Base-by-base conservation (phyloP, 2,329 filamentous ascomycete genomes). In the Talaromyces pinophilus region DNA sequence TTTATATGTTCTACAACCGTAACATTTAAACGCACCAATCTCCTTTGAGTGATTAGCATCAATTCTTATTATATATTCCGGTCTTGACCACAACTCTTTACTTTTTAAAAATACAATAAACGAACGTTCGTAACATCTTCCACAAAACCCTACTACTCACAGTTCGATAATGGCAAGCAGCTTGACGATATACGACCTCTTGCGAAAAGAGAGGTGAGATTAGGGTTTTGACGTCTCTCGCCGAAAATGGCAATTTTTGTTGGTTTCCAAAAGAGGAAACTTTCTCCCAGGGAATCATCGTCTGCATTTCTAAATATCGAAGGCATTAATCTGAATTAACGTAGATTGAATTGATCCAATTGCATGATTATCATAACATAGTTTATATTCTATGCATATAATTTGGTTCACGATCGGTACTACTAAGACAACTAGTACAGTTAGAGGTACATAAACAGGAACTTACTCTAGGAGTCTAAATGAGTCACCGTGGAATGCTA, bases 241-340 rank as follows among this genome's bases (percentile, higher is more conserved):
- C 48, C 48, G 15, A 54, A 54, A 17, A 54, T 30, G 48, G 48
- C 25, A 54, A 54, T 54, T 54, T 52, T 54, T 28, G 25, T 30
- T 54, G 15, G 5, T n/a, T n/a, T n/a, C 48, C 25, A 6, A 30
- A 54, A 30, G 13, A n/a, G 48, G 25, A 17, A 54, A 54, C 25
- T 50, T 50, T 22, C 46, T 50, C 10, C 0, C 10, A 11, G 10
- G 19, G 3, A 50, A 28, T 50, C 46, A 50, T 50, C 46, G n/a
- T 10, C 46, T 50, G 10, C 19, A 50, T 13, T 25, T 50, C 22
- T 10, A 13, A 22, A 15, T 5, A 8, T 6, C 15, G 19, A 50
- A 25, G 10, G 46, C 4, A 22, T 25, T 3, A 50, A 25, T 15
- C n/a, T 25, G 28, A 50, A 5, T 5, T 5, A 50, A 25, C 1